These are phyloP conservation scores for Oryza nivara DNA, from an alignment of 176 grass and related monocot species.

Conservation along the genomic window DNA sequence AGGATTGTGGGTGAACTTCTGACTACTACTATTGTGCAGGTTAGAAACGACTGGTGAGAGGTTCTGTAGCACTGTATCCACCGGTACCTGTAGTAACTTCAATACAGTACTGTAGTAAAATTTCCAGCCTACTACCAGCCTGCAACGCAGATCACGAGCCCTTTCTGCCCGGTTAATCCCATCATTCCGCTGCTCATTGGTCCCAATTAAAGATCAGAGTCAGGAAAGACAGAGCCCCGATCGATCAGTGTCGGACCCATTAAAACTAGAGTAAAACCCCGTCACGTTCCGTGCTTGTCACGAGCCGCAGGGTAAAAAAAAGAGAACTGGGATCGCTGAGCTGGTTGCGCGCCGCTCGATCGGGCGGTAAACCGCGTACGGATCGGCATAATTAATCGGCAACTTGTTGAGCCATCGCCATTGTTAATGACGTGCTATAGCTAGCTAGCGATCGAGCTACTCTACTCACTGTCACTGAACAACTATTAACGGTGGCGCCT, in stretches of 20 bases:
- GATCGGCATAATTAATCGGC: neutral
- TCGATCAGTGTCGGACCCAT: slow-evolving; percentile 24
- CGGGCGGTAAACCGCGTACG: neutral
- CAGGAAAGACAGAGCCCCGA: neutral
- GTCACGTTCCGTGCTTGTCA: neutral
- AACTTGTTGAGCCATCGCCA: neutral
- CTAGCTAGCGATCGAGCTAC: neutral
- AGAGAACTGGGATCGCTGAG: neutral
- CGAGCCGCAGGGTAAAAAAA: neutral
- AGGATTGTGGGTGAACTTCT: too few species aligned
- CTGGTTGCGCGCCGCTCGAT: neutral
- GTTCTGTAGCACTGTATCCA: neutral
- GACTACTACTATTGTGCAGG: neutral
- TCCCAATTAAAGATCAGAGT: slow-evolving; percentile 17
- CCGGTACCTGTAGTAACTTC: neutral
- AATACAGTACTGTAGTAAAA: neutral
- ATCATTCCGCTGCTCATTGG: slow-evolving; percentile 42
- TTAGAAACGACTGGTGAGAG: neutral
- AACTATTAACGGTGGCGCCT: too few species aligned
- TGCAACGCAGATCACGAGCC: slow-evolving; percentile 23
- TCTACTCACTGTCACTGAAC: too few species aligned
- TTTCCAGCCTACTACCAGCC: neutral
- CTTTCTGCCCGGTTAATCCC: slow-evolving; percentile 48
- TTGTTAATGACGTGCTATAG: neutral
- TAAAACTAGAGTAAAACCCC: neutral